These are phyloP conservation scores for Pelargonium cotyledonis DNA, from an alignment of 441 rosid species.

Conservation along the genomic window DNA sequence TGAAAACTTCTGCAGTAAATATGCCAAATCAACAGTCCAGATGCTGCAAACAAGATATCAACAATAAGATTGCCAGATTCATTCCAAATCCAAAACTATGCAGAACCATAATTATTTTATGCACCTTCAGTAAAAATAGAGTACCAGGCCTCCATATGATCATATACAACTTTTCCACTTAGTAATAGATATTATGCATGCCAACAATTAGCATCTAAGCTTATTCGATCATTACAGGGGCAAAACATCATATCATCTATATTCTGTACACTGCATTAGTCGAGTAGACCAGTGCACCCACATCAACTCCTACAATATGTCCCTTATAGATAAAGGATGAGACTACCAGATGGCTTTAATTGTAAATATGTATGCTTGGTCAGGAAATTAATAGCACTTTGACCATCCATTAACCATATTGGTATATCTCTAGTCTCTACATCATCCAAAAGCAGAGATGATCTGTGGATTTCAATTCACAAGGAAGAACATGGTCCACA, in stretches of 20 bases:
- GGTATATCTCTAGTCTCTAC: not conserved
- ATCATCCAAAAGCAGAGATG: conserved; percentile 1
- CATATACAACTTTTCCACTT: not conserved
- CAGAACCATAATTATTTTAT: not conserved
- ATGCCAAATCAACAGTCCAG: conserved; percentile 92
- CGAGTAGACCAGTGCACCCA: not conserved
- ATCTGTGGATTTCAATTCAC: not conserved
- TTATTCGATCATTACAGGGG: not conserved
- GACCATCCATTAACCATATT: not conserved
- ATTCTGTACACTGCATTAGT: not conserved
- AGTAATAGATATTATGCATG: not conserved
- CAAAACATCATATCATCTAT: not conserved
- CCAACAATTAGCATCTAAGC: not conserved
- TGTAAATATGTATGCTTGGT: not conserved
- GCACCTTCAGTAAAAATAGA: not conserved
- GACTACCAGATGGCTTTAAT: not conserved
- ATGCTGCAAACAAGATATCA: conserved; percentile 50
- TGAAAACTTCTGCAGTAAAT: conserved; percentile 62
- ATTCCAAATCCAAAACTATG: not conserved
- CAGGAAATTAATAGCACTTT: not conserved
- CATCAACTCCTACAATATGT: not conserved
- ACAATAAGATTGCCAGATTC: conserved; percentile 13
- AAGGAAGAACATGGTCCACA: not conserved
- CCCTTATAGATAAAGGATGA: not conserved
- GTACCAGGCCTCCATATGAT: not conserved